Percentiles rank a stretch among this genome's conserved stretches.
phyloP scores from a whole-genome alignment of 352 stramenopile species.

The Albugo candida region DNA sequence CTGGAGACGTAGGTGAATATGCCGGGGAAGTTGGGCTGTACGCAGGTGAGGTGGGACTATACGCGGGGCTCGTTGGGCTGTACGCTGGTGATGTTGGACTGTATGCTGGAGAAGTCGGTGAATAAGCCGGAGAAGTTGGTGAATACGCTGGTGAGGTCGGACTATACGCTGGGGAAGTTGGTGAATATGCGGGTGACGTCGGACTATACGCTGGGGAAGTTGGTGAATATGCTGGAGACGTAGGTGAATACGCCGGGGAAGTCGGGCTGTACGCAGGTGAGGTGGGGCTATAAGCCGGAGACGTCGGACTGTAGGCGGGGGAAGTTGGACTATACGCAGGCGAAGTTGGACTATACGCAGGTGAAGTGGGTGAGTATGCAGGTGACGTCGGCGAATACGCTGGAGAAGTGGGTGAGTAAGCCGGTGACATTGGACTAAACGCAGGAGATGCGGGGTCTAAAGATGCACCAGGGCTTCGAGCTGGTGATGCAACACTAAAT shows the following conservation, averaged over 20 bases:
- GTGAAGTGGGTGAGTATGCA: constrained; percentile 61
- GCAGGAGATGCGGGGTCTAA: constrained; percentile 68
- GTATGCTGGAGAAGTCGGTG: constrained; percentile 22
- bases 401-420: constrained; percentile 55
- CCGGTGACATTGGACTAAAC: constrained; percentile 43
- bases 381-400: constrained; percentile 61
- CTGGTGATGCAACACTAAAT: constrained; percentile 64
- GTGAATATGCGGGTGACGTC: constrained; percentile 38
- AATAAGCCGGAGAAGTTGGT: constrained; percentile 22
- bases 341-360: constrained; percentile 34
- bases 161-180: constrained; percentile 17
- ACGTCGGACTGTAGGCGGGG: constrained; percentile 45
- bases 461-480: constrained; percentile 46
- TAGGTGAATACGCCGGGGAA: constrained; percentile 48
- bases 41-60: constrained; percentile 35
- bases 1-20: constrained; percentile 38
- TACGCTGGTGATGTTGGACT: constrained; percentile 24
- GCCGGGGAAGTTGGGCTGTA: constrained; percentile 49
- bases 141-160: constrained; percentile 14
- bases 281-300: constrained; percentile 7
- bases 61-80: constrained; percentile 39
- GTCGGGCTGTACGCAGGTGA: constrained; percentile 72
- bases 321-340: constrained; percentile 48
- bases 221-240: constrained; percentile 60
- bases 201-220: constrained; percentile 62